phyloP scores from a whole-genome alignment of 1,284 basidiomycete genomes.

The Melampsora larici-populina region DNA sequence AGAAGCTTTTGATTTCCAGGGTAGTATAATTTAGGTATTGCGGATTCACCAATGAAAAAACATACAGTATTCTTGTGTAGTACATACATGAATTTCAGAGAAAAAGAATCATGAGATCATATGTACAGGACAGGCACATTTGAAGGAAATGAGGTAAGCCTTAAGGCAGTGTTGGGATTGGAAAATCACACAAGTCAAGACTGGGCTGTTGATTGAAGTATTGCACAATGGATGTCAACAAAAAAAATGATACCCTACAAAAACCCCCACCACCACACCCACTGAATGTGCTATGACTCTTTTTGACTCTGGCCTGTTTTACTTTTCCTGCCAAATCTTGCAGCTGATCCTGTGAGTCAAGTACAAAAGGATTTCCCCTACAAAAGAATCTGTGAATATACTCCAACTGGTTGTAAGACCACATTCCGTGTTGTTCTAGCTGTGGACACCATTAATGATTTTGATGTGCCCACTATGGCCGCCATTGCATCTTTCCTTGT shows the following conservation, averaged over 20 bases:
- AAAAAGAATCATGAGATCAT: too few species aligned
- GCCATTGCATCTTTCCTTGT: not conserved
- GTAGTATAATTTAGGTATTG: too few species aligned
- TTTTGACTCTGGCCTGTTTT: constrained; percentile 6
- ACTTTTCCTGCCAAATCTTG: constrained; percentile 10
- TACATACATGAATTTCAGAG: too few species aligned
- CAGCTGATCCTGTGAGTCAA: constrained; percentile 6
- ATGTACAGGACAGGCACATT: too few species aligned
- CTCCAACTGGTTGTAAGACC: constrained; percentile 7
- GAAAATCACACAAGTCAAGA: too few species aligned
- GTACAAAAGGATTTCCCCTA: constrained; percentile 22
- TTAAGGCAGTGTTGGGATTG: too few species aligned
- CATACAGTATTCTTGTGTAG: too few species aligned
- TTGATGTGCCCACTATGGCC: constrained; percentile 4
- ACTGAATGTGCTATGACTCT: constrained; percentile 3
- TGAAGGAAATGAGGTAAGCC: too few species aligned
- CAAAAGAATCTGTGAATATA: not conserved
- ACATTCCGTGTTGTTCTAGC: not conserved
- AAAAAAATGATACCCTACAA: constrained; percentile 10
- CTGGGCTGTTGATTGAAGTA: too few species aligned
- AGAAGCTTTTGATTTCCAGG: too few species aligned
- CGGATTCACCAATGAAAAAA: too few species aligned
- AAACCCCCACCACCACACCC: not conserved
- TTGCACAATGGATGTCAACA: too few species aligned
- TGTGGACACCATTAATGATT: not conserved